Base-by-base conservation (phyloP, 768 basidiomycete genomes). In the Russula dissimulans region DNA sequence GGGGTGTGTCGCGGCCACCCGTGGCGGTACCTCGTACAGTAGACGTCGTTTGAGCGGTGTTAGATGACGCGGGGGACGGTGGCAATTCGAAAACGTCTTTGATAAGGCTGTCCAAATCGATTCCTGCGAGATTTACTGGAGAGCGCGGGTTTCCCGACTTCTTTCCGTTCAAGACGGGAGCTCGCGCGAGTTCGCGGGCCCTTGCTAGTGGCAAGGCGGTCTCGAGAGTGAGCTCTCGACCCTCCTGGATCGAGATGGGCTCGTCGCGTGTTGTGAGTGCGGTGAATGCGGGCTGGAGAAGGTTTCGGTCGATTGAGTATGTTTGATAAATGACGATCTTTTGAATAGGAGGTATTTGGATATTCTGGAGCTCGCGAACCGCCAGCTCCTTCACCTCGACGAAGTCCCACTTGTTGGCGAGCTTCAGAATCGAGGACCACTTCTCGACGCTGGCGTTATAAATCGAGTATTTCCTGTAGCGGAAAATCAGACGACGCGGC, bases 351-450 rank as follows among this genome's bases (percentile, higher is more conserved):
- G 72, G 69, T 41, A 86, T 73, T 0, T 67, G 17, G 7, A 80
- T 70, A 63, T 75, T 55, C 50, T 72, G 79, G 0, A 87, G 73
- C 50, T 86, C 80, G 0, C 81, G 78, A 0, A 85, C 69, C 0
- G 84, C 83, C 0, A 75, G 81, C 51, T 58, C 66, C 41, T 73
- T 78, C 4, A 86, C 77, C 48, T 81, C 77, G 0, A 61, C 65
- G 61, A 87, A 86, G 1, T 63, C 29, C 86, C 86, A 89, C 5
- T 71, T 65, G 12, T 79, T 71, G 0, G 85, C 75, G 1, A 87
- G 79, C 3, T 66, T 69, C 0, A 89, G 69, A 44, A 89, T 80
- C 0, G 70, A 71, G 0, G 72, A 70, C 87, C 87, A 89, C 8
- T 80, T 78, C 0, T 75, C 72, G 0, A 79, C 69, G 0, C 68